Base-by-base conservation (phyloP, 1,284 basidiomycete genomes). In the Exobasidium rhododendri region DNA sequence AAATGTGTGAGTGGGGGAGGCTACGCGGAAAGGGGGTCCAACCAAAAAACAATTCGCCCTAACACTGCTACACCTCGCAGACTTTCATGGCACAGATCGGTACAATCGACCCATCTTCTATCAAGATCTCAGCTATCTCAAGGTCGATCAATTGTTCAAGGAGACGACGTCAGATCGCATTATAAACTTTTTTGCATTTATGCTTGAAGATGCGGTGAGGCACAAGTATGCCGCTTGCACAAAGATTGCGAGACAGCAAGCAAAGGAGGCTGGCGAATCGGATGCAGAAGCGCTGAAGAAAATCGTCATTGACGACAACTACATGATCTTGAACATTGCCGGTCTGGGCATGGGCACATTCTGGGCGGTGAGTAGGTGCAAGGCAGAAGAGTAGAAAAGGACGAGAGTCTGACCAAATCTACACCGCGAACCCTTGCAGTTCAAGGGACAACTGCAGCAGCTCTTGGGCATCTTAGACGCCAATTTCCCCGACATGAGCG, bases 81-180 rank as follows among this genome's bases (percentile, higher is more conserved):
- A 79, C 59, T 79, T 78, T 50, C 77, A 79, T 70, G 70, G 70
- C 45, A 68, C 63, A 10, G 77, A 79, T 61, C 59, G 62, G 40
- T 58, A 74, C 1, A 74, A 76, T 10, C 65, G 77, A 2, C 77
- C 77, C 4, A 74, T 79, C 43, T 79, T 79, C 50, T 66, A 78
- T 43, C 77, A 79, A 62, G 75, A 77, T 54, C 56, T 79, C 28
- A 68, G 70, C 45, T 64, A 69, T 50, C 63, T 79, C 62, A 66
- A 78, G 29, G 43, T 64, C 2, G 64, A 65, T 44, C 54, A 60
- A 6, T 65, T 79, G 1, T 75, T 78, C 43, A 45, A 50, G 3
- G 35, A 46, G 1, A 77, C 75, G 4, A 73, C 76, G 2, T 70
- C 71, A 2, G 74, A 77, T 2, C 62, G 75, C 2, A 71, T 79